phyloP scores from a whole-genome alignment of 2,329 filamentous ascomycete species.

The Fusarium scirpi region DNA sequence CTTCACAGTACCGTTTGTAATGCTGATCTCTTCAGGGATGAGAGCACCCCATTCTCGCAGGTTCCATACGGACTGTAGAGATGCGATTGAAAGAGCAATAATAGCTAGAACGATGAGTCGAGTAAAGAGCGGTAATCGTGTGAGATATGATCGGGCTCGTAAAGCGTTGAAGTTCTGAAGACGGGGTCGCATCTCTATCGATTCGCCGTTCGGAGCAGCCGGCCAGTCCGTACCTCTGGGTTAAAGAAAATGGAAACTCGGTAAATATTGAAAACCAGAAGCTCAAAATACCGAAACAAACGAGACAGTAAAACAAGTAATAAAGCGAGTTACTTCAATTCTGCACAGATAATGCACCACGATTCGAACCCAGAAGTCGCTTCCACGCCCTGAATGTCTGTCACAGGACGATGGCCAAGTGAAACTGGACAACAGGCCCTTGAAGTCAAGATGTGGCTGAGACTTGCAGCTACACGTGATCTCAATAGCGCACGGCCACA shows the following conservation, averaged over 20 bases:
- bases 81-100: conserved; percentile 70
- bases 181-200: conserved; percentile 49
- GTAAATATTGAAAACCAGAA: neutral
- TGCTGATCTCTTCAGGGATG: conserved; percentile 78
- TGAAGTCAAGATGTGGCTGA: conserved; percentile 24
- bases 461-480: conserved; percentile 43
- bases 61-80: conserved; percentile 77
- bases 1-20: conserved; percentile 70
- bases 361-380: conserved; percentile 23
- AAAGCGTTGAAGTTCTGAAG: conserved; percentile 71
- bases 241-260: neutral
- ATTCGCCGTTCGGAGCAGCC: conserved; percentile 44
- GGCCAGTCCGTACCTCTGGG: conserved; percentile 31
- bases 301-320: neutral
- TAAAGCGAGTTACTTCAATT: neutral
- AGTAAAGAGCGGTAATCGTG: conserved; percentile 90
- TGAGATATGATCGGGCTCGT: conserved; percentile 82
- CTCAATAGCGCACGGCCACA: conserved; percentile 15
- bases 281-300: neutral
- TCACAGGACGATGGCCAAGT: conserved; percentile 22
- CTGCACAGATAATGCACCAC: conserved; percentile 1
- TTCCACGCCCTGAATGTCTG: conserved; percentile 32
- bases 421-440: conserved; percentile 42
- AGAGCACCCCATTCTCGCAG: conserved; percentile 82
- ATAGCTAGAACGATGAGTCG: conserved; percentile 76